Conservation (phyloP, 305 asterid genomes). For the Solanum chacoense region DNA sequence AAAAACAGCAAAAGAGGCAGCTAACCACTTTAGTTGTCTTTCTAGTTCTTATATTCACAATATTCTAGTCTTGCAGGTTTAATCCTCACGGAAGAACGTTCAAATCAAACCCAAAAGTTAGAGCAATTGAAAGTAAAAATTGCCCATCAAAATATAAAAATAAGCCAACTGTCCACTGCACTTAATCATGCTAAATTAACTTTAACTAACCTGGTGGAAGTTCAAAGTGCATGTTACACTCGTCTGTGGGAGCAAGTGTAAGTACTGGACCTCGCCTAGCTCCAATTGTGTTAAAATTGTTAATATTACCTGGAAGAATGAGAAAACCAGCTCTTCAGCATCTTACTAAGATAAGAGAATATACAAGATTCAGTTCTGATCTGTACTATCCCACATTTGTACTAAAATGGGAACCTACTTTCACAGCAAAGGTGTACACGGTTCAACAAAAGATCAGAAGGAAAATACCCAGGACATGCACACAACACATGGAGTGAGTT, state of each 20-base stretch:
- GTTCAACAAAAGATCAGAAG: background rate
- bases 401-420: background rate
- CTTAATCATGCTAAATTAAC: background rate
- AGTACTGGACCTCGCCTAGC: slow-evolving; percentile 74
- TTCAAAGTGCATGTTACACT: slow-evolving; percentile 73
- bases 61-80: background rate
- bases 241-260: slow-evolving; percentile 72
- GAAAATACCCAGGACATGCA: background rate
- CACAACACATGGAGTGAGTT: background rate
- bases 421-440: background rate
- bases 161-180: background rate
- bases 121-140: background rate
- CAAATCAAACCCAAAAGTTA: background rate
- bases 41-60: background rate
- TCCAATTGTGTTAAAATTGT: slow-evolving; percentile 92
- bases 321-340: slow-evolving; percentile 17
- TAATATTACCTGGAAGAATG: slow-evolving; percentile 60
- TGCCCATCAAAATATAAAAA: background rate
- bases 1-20: background rate
- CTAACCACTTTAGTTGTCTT: background rate
- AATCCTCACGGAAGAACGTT: background rate
- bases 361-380: background rate
- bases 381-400: background rate
- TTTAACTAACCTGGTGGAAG: slow-evolving; percentile 71
- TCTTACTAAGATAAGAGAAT: background rate